Base-by-base conservation (phyloP, 495 filamentous ascomycete genomes). In the Baudoinia panamericana region DNA sequence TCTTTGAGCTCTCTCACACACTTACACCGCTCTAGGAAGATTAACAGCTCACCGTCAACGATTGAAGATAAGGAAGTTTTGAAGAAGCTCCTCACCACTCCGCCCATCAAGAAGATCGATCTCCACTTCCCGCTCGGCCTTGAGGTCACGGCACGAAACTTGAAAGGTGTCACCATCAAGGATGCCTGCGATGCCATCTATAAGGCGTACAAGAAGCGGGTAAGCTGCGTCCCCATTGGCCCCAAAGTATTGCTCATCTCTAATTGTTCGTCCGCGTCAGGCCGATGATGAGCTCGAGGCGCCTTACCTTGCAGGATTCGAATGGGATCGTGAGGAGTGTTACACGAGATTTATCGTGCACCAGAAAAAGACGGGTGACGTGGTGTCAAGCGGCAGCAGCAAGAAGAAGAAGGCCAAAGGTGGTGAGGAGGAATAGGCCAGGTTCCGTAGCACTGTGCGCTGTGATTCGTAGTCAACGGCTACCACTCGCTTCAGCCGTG, bases 161-260 rank as follows among this genome's bases (percentile, higher is more conserved):
- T 82, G 45, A 87, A 88, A 59, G 86, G 86, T 25, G 84, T 94
- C 48, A 94, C 86, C 27, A 83, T 94, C 68, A 93, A 92, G 66
- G 86, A 94, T 62, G 86, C 84, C 40, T 58, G 93, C 56, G 84
- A 93, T 60, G 86, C 82, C 51, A 93, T 94, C 66, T 68, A 90
- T 71, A 93, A 93, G 68, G 73, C 80, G 50, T 90, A 78, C 70
- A 88, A 87, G 71, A 94, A 93, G 75, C 76, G 84, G 77, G 86
- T 82, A 64, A 43, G 63, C 25, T 13, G 13, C 16, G 13, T 23
- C 30, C 15, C 12, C 13, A 11, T 21, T 30, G 6, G 10, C 5
- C 13, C 26, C 12, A 15, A 7, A 21, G 7, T 24, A 18, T 13
- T 7, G 5, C 5, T 13, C 16, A 12, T 13, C 13, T 15, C 23